These are phyloP conservation scores for Fraxinus sp. DNA, from an alignment of 305 asterid species.

Conservation along the genomic window DNA sequence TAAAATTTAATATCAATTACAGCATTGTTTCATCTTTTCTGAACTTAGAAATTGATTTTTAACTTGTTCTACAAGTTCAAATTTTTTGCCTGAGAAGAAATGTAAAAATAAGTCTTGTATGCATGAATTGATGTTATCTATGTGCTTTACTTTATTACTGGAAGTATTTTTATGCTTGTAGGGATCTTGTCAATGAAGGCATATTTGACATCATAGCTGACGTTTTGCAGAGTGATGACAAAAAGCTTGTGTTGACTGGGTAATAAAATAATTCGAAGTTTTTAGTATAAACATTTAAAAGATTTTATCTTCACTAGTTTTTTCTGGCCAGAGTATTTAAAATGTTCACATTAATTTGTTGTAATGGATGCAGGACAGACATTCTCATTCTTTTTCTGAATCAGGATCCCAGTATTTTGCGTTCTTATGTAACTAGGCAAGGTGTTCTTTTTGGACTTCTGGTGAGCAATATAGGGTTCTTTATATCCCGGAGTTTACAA, in stretches of 20 bases:
- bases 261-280: slow-evolving; percentile 38
- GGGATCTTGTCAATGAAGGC: slow-evolving; percentile 95
- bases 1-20: background rate
- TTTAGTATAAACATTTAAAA: slow-evolving; percentile 7
- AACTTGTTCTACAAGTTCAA: slow-evolving; percentile 1
- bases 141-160: background rate
- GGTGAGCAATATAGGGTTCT: slow-evolving; percentile 49
- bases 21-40: slow-evolving; percentile 3
- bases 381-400: slow-evolving; percentile 81
- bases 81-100: background rate
- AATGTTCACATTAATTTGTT: slow-evolving; percentile 26
- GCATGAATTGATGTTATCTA: background rate
- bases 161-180: slow-evolving; percentile 35
- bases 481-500: slow-evolving; percentile 16
- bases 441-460: slow-evolving; percentile 80
- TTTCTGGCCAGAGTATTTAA: slow-evolving; percentile 18
- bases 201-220: slow-evolving; percentile 78
- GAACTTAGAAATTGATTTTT: slow-evolving; percentile 1
- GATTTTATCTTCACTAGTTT: background rate
- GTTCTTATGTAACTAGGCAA: slow-evolving; percentile 65
- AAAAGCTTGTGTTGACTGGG: slow-evolving; percentile 92
- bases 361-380: slow-evolving; percentile 89
- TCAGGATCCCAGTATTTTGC: slow-evolving; percentile 82
- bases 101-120: background rate
- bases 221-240: slow-evolving; percentile 74